A percentile compares a stretch with the other conserved stretches of the same genome.
phyloP scores from a whole-genome alignment of 75 land plant genomes.

The Picea glauca region DNA sequence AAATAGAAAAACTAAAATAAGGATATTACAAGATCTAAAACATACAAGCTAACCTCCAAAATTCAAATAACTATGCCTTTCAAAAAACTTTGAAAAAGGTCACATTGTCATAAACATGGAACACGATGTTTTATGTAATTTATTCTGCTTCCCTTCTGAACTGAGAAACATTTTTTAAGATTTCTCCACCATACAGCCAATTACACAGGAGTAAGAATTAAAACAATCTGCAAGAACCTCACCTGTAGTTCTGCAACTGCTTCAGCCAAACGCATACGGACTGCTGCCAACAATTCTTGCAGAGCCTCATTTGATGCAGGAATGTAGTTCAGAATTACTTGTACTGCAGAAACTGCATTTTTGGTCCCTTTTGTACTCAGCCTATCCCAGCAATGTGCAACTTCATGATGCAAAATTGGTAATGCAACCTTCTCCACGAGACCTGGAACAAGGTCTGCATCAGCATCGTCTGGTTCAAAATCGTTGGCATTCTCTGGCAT shows the following conservation, averaged over 20 bases:
- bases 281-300: conserved; percentile 54
- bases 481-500: conserved; percentile 39
- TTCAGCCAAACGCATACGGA: conserved; percentile 57
- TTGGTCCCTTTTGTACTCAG: conserved; percentile 71
- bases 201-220: not conserved
- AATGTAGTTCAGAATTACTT: conserved; percentile 59
- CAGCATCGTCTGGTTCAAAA: conserved; percentile 64
- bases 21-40: not conserved
- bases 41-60: not conserved
- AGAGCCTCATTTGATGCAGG: conserved; percentile 65
- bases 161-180: not conserved
- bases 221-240: not conserved
- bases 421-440: conserved; percentile 89
- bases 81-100: not conserved
- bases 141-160: not conserved
- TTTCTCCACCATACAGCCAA: not conserved
- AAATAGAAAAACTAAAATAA: not conserved
- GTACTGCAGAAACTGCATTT: conserved; percentile 79
- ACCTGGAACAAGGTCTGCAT: conserved; percentile 75
- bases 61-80: not conserved
- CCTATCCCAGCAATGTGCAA: conserved; percentile 90
- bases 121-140: not conserved
- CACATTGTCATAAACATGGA: not conserved
- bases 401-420: conserved; percentile 82
- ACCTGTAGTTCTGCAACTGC: conserved; percentile 54